Evolutionary conservation across 495 filamentous ascomycete species (phyloP).

Genomic region (Talaromyces liani): DNA sequence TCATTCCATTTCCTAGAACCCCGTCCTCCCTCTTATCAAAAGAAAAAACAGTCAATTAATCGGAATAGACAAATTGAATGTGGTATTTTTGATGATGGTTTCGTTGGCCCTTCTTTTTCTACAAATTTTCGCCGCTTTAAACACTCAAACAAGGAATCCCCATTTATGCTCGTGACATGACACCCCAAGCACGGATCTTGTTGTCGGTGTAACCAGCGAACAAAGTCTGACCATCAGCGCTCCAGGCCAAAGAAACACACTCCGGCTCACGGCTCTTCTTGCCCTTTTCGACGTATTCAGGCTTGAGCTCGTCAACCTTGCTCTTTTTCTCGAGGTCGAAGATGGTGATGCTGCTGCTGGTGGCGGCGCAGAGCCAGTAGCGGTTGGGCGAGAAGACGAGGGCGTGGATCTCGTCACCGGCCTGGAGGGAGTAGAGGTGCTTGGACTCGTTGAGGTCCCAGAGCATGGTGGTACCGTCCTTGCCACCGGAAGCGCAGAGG

Average conservation of each 20-base stretch:
- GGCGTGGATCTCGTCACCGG: constrained; percentile 99
- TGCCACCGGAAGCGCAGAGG: constrained; percentile 97
- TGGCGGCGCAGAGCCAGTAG: constrained; percentile 99
- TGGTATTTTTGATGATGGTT: constrained; percentile 5
- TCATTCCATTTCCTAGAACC: constrained; percentile 8
- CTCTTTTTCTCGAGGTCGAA: constrained; percentile 99
- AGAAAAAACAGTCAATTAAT: constrained; percentile 5
- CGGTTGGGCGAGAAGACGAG: constrained; percentile 99
- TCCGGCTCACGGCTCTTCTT: constrained; percentile 99
- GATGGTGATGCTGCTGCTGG: constrained; percentile 95
- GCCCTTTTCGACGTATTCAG: constrained; percentile 90
- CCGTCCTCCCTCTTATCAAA: not conserved
- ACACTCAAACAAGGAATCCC: not conserved
- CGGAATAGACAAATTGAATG: constrained; percentile 9
- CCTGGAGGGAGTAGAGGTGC: constrained; percentile 99
- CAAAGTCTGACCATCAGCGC: constrained; percentile 94
- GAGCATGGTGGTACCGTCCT: constrained; percentile 99
- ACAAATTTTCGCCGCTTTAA: not conserved
- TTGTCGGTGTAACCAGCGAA: constrained; percentile 99
- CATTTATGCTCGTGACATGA: constrained; percentile 62
- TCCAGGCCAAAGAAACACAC: constrained; percentile 95
- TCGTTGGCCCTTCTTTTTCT: not conserved
- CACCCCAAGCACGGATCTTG: constrained; percentile 98
- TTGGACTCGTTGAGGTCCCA: constrained; percentile 99
- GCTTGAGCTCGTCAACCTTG: constrained; percentile 99